Evolutionary conservation across 257 asterid species (phyloP).

Genomic region (Eucommia ulmoides): DNA sequence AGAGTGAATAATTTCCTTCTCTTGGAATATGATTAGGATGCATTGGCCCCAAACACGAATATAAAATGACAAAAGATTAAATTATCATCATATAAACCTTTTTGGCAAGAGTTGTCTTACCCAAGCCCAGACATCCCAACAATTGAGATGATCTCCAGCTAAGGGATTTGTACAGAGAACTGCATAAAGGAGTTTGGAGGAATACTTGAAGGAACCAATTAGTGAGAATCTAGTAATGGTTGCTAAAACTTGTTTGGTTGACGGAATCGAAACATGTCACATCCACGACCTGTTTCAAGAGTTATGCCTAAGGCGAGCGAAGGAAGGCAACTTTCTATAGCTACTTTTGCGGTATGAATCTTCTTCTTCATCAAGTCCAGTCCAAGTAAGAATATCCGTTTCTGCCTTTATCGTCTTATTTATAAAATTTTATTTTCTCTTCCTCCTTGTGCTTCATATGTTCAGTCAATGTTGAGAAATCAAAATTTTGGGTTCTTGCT

Average conservation of each 20-base stretch:
- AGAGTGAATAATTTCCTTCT: no score
- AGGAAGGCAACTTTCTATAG: constrained; percentile 3
- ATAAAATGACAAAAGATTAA: no score
- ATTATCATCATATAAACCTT: no score
- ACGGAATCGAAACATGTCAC: constrained; percentile 8
- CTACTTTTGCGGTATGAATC: background rate
- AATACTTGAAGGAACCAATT: background rate
- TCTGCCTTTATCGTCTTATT: background rate
- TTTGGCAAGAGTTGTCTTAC: no score
- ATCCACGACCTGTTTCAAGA: constrained; percentile 11
- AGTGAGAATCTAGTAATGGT: constrained; percentile 2
- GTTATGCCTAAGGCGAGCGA: constrained; percentile 12
- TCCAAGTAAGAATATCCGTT: background rate
- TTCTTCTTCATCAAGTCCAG: background rate
- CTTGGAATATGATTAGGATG: no score
- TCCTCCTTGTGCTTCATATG: background rate
- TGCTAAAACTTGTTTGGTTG: background rate
- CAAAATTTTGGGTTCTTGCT: no score
- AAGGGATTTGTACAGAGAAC: background rate
- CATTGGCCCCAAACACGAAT: no score
- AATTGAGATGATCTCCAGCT: no score
- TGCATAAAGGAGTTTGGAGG: background rate
- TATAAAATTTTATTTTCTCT: no score
- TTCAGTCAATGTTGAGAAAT: background rate
- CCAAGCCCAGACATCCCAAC: no score